These are phyloP conservation scores for Verticillium alfalfae DNA, from an alignment of 2,329 filamentous ascomycete genomes.

Conservation along the genomic window DNA sequence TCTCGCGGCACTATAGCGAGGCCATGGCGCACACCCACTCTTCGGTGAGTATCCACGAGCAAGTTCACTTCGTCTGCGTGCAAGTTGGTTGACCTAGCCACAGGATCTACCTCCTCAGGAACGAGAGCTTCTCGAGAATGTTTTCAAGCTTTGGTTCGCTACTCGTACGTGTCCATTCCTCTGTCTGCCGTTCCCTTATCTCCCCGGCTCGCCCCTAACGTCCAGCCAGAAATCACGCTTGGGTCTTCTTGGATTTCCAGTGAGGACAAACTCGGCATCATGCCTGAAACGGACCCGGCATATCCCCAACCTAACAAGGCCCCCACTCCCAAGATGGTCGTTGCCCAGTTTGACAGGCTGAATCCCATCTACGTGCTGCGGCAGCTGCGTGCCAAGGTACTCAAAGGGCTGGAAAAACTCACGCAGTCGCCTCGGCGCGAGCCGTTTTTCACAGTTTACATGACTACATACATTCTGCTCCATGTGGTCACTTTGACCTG, in stretches of 20 bases:
- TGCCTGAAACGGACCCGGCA: constrained; percentile 24
- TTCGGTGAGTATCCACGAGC: background rate
- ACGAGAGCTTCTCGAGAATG: constrained; percentile 27
- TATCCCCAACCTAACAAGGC: constrained; percentile 31
- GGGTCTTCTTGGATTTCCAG: constrained; percentile 37
- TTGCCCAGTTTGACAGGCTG: constrained; percentile 40
- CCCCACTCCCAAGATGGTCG: constrained; percentile 35
- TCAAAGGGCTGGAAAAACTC: constrained; percentile 25
- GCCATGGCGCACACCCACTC: constrained; percentile 13
- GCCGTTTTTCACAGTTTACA: constrained; percentile 22
- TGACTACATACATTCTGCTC: constrained; percentile 32
- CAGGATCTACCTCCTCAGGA: constrained; percentile 12
- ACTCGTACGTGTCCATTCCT: constrained; percentile 29
- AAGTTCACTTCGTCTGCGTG: background rate
- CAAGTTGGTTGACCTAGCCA: background rate
- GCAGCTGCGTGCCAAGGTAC: constrained; percentile 23
- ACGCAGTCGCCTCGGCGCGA: constrained; percentile 23
- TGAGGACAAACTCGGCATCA: constrained; percentile 34
- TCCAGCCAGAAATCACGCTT: constrained; percentile 25
- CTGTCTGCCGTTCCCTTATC: background rate
- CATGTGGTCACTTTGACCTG: constrained; percentile 32
- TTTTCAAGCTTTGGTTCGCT: constrained; percentile 40
- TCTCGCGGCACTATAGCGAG: constrained; percentile 7
- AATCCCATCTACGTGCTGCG: constrained; percentile 27
- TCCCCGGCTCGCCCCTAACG: background rate